A percentile compares a stretch with the other conserved stretches of the same genome.
phyloP scores from a whole-genome alignment of 2,329 filamentous ascomycete species.

The Phialophora expanda region DNA sequence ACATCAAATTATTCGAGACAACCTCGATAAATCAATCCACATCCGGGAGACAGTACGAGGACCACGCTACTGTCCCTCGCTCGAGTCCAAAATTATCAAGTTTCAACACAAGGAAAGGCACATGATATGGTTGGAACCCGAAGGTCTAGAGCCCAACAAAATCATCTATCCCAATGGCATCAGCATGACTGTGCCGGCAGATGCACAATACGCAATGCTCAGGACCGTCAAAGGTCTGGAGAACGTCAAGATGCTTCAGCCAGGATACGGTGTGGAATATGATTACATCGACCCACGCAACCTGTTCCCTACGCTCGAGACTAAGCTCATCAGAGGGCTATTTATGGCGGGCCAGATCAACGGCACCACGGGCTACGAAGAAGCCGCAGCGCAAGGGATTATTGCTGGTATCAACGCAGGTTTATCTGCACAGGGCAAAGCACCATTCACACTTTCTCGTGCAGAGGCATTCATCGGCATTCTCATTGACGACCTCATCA shows the following conservation, averaged over 20 bases:
- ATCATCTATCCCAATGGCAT: constrained; percentile 96
- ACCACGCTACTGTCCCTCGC: constrained; percentile 90
- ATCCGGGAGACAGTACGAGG: constrained; percentile 95
- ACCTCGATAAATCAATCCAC: constrained; percentile 95
- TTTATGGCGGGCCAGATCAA: constrained; percentile 97
- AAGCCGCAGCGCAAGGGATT: constrained; percentile 91
- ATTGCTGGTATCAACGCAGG: constrained; percentile 94
- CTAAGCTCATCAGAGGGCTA: constrained; percentile 85
- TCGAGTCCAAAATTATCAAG: constrained; percentile 91
- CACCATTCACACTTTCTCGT: constrained; percentile 71
- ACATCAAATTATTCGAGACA: constrained; percentile 82
- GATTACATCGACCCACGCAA: constrained; percentile 96
- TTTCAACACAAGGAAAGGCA: constrained; percentile 82
- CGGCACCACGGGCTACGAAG: constrained; percentile 96
- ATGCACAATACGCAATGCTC: constrained; percentile 83
- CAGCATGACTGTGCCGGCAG: constrained; percentile 92
- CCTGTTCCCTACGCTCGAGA: constrained; percentile 87
- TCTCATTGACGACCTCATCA: constrained; percentile 97
- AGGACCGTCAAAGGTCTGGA: constrained; percentile 87
- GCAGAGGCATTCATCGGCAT: constrained; percentile 96
- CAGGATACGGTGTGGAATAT: constrained; percentile 97
- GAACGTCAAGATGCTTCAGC: constrained; percentile 86
- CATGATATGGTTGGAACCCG: constrained; percentile 95
- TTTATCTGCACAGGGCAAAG: constrained; percentile 70
- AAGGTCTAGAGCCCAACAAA: constrained; percentile 82